Percentiles rank a stretch among this genome's conserved stretches.
Evolutionary conservation across 306 rosid genomes (phyloP).

Genomic region (Lathyrus oleraceus): DNA sequence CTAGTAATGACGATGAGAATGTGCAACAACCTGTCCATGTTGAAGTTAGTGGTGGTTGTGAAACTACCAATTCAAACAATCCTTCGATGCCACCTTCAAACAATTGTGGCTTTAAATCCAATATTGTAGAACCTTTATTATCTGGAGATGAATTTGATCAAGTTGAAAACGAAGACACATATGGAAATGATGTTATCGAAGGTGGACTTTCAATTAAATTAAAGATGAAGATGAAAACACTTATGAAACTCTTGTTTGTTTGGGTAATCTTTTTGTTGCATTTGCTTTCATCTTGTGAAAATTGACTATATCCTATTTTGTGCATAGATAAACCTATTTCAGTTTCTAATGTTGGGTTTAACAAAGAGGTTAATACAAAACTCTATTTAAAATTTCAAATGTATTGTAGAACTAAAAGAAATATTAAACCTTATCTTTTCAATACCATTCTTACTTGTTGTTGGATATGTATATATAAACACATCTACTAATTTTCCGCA

Average conservation of each 20-base stretch:
- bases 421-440: no score
- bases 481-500: no score
- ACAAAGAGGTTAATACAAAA: background rate
- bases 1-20: background rate
- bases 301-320: background rate
- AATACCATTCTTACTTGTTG: no score
- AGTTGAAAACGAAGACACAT: background rate
- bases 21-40: background rate
- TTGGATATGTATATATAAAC: no score
- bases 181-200: no score
- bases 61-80: background rate
- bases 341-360: background rate
- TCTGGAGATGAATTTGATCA: background rate
- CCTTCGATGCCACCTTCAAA: background rate
- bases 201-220: no score
- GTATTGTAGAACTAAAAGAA: background rate
- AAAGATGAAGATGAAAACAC: no score
- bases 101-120: background rate
- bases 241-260: no score
- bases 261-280: background rate
- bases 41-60: background rate
- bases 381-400: background rate
- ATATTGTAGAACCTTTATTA: background rate
- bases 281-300: constrained; percentile 19
- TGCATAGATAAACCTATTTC: constrained; percentile 30